phyloP scores from a whole-genome alignment of 306 rosid species.

The Acacia crassicarpa region DNA sequence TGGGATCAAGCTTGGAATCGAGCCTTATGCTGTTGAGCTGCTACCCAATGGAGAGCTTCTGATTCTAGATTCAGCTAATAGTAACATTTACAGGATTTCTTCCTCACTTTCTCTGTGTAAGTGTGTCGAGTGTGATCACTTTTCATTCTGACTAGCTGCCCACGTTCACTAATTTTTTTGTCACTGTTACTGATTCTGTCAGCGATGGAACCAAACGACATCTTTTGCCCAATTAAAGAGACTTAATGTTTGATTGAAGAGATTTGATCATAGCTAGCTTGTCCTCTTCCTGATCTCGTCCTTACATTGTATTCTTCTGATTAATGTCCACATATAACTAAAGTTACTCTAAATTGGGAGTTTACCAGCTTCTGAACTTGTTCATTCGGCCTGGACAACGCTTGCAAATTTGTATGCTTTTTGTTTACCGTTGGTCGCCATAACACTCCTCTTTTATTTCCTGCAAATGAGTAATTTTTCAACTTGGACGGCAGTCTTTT shows the following conservation, averaged over 20 bases:
- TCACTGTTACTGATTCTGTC: not conserved
- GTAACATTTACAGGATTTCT: too few relatives aligned
- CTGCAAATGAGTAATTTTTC: not conserved
- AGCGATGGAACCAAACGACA: not conserved
- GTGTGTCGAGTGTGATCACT: too few relatives aligned
- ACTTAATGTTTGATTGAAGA: not conserved
- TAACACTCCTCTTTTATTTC: not conserved
- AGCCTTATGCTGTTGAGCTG: too few relatives aligned
- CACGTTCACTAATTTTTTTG: not conserved
- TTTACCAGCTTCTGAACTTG: constrained; percentile 13
- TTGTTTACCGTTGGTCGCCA: not conserved
- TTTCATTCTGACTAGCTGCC: constrained; percentile 21
- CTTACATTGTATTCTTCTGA: not conserved
- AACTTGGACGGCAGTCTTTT: not conserved
- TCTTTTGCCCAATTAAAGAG: constrained; percentile 19
- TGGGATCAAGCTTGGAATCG: too few relatives aligned
- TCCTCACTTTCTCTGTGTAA: too few relatives aligned
- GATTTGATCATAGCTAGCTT: not conserved
- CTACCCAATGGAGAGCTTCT: too few relatives aligned
- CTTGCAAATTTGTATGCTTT: not conserved
- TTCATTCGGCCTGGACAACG: constrained; percentile 12
- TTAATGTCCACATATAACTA: constrained; percentile 9
- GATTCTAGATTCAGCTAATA: too few relatives aligned
- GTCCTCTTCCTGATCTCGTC: constrained; percentile 11
- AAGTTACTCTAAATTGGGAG: constrained; percentile 13